Evolutionary conservation across 2,329 filamentous ascomycete species (phyloP), one percentile per base, ranked within the genome.

Genomic region (Ophiostoma quercus): DNA sequence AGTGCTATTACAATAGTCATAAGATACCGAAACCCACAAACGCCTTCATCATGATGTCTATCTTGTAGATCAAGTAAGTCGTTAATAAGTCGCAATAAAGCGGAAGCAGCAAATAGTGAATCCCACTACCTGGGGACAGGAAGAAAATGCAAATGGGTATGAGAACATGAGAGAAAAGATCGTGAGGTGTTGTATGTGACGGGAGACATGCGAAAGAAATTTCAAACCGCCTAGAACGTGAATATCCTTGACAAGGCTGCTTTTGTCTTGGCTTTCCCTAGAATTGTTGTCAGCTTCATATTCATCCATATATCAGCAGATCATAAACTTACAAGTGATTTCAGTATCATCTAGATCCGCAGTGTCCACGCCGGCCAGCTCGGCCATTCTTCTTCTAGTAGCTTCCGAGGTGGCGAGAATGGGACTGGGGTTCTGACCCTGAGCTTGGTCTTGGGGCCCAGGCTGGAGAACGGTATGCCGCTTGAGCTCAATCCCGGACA

Each of bases 371-470:
- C 74, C 76, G 3, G 77, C 77, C 37, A 78, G 68, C 43, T 76
- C 73, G 4, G 74, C 74, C 77, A 78, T 78, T 5, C 76, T 75
- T 32, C 72, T 63, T 14, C 75, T 74, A 12, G 73, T 72, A 25
- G 73, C 62, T 19, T 72, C 73, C 9, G 71, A 73, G 0, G 65
- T 41, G 16, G 66, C 43, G 8, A 34, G 34, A 1, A 14, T 19
- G 9, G 47, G n/a, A 3, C 29, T 57, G 71, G 0, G 47, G 62
- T 29, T 68, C 25, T 70, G 39, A 68, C 7, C 54, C 47, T 51
- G 47, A 25, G 66, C 22, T 68, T 5, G 34, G 11, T 22, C 3
- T 11, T 3, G 12, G 1, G 51, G 62, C 4, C 62, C 62, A 11
- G 32, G 62, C 19, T 39, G 62, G 2, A 41, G 32, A 6, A 25